phyloP scores from a whole-genome alignment of 495 filamentous ascomycete species.

The Penicillium cataractarum region DNA sequence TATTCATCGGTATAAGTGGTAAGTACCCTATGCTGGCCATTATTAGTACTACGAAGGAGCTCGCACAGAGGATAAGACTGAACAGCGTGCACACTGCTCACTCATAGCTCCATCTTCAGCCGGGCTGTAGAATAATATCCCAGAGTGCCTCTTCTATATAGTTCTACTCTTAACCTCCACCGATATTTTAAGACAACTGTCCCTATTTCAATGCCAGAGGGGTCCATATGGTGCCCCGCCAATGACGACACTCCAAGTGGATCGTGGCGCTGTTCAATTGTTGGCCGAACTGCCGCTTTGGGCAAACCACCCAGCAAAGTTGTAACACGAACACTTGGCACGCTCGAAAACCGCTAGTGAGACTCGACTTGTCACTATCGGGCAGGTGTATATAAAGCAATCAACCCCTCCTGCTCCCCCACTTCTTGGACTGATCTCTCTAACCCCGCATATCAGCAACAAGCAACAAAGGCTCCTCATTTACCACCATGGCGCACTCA shows the following conservation, averaged over 20 bases:
- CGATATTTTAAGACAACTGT: too few relatives aligned
- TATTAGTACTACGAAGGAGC: too few relatives aligned
- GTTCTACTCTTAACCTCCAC: too few relatives aligned
- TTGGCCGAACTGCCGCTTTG: slow-evolving; percentile 3
- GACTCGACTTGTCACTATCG: neutral
- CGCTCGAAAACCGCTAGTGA: neutral
- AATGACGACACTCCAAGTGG: neutral
- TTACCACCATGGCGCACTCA: slow-evolving; percentile 29
- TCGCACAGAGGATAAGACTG: too few relatives aligned
- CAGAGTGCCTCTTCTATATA: too few relatives aligned
- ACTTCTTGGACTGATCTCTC: neutral
- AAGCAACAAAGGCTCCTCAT: neutral
- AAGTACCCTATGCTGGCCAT: too few relatives aligned
- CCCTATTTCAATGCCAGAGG: too few relatives aligned
- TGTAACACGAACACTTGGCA: neutral
- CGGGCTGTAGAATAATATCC: too few relatives aligned
- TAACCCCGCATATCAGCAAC: neutral
- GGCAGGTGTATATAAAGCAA: neutral
- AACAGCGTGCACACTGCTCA: too few relatives aligned
- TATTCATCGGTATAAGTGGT: too few relatives aligned
- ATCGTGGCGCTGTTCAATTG: neutral
- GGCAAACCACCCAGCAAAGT: neutral
- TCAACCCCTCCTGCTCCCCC: neutral
- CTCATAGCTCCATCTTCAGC: too few relatives aligned
- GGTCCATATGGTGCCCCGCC: neutral